phyloP scores from a whole-genome alignment of 768 basidiomycete genomes.

The Tephrocybe sp. region DNA sequence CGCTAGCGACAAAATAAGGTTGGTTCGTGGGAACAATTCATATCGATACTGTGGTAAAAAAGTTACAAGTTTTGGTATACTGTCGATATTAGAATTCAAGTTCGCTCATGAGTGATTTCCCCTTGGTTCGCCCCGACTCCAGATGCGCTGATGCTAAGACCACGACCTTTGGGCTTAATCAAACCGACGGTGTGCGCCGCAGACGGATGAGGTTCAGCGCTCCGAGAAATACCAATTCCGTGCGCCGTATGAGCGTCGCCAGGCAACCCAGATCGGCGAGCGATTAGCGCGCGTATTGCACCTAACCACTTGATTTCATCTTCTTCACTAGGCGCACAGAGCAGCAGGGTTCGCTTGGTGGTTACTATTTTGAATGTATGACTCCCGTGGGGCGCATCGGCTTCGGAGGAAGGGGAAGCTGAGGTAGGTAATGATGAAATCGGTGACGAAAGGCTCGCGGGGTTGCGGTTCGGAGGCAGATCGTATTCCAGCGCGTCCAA shows the following conservation, averaged over 20 bases:
- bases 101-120: constrained; percentile 18
- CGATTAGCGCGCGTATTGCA: constrained; percentile 88
- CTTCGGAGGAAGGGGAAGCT: constrained; percentile 31
- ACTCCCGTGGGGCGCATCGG: constrained; percentile 41
- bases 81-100: constrained; percentile 12
- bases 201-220: constrained; percentile 14
- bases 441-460: constrained; percentile 32
- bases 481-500: constrained; percentile 92
- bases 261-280: constrained; percentile 59
- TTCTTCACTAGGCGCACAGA: constrained; percentile 95
- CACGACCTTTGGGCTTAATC: constrained; percentile 46
- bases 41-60: neutral
- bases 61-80: constrained; percentile 4
- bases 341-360: constrained; percentile 81
- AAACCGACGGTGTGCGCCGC: constrained; percentile 24
- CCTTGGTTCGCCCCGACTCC: constrained; percentile 20
- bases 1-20: too few relatives aligned
- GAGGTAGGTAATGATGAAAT: constrained; percentile 33
- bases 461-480: constrained; percentile 51
- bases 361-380: constrained; percentile 96
- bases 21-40: constrained; percentile 1
- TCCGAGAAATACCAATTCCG: constrained; percentile 14
- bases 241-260: constrained; percentile 40
- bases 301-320: constrained; percentile 99
- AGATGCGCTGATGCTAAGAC: constrained; percentile 42